Evolutionary conservation across 1,284 basidiomycete genomes (phyloP).

Genomic region (Tilletia caries): DNA sequence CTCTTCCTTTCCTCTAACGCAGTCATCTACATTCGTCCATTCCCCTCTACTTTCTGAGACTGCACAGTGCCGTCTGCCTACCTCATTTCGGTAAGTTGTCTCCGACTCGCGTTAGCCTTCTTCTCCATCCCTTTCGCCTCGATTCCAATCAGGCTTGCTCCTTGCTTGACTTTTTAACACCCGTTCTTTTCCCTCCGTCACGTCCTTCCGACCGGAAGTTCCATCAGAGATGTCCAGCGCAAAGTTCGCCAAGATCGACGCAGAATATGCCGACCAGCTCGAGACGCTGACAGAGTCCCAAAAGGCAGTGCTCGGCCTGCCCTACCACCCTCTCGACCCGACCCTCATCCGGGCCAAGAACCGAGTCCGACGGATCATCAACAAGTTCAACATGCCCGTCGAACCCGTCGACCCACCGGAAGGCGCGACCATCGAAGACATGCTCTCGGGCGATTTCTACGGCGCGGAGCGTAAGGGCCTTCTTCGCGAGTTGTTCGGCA

Average conservation of each 20-base stretch:
- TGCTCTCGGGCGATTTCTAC: not conserved
- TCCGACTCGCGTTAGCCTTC: no score
- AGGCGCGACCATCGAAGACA: not conserved
- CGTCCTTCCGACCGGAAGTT: no score
- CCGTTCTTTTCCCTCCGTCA: no score
- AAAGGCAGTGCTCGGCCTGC: constrained; percentile 18
- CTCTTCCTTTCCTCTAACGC: no score
- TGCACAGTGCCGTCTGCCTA: no score
- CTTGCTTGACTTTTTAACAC: no score
- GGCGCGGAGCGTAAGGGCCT: not conserved
- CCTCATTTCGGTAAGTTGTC: no score
- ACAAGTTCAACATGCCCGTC: constrained; percentile 19
- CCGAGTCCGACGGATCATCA: constrained; percentile 17
- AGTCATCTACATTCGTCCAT: no score
- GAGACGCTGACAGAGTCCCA: not conserved
- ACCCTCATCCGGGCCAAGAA: constrained; percentile 18
- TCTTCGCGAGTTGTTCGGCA: not conserved
- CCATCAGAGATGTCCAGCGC: not conserved
- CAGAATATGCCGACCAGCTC: not conserved
- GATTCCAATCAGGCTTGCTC: no score
- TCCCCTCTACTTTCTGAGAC: no score
- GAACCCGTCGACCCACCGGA: constrained; percentile 17
- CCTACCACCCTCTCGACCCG: constrained; percentile 23
- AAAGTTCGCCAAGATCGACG: constrained; percentile 5
- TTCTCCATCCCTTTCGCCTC: no score